Conservation (phyloP, 202 grass and related monocot species). For the Carex sylvatica region DNA sequence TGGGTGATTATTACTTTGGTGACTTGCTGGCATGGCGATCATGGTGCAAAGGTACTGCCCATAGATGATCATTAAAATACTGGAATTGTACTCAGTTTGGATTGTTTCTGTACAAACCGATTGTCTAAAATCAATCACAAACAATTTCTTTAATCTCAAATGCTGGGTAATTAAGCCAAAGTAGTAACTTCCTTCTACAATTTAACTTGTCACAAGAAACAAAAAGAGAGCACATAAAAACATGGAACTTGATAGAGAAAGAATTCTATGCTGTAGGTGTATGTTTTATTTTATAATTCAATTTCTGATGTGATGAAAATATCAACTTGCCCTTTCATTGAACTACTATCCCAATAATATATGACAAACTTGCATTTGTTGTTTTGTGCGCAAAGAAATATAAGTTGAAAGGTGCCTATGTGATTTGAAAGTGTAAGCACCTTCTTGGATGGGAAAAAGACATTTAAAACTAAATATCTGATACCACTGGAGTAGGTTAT, state of each 20-base stretch:
- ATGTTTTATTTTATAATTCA: background rate
- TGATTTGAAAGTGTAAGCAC: background rate
- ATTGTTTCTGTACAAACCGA: background rate
- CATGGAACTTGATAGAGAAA: background rate
- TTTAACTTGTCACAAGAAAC: background rate
- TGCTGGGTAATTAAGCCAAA: background rate
- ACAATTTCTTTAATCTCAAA: background rate
- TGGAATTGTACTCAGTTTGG: background rate
- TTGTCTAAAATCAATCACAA: background rate
- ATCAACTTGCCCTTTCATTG: background rate
- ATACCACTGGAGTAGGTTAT: background rate
- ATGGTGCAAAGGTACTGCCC: background rate
- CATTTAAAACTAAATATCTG: background rate
- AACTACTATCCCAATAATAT: background rate
- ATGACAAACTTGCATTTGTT: background rate
- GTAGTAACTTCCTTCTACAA: background rate
- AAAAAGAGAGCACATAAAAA: background rate
- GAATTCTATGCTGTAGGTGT: background rate
- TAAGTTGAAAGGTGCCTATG: background rate
- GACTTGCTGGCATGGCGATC: background rate
- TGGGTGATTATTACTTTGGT: background rate
- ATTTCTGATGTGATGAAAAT: background rate
- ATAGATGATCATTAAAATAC: background rate
- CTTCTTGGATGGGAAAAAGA: background rate
- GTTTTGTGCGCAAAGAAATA: background rate